Evolutionary conservation across 2,329 filamentous ascomycete genomes (phyloP), one percentile per base, ranked within the genome.

Genomic region (Beauveria varroae): DNA sequence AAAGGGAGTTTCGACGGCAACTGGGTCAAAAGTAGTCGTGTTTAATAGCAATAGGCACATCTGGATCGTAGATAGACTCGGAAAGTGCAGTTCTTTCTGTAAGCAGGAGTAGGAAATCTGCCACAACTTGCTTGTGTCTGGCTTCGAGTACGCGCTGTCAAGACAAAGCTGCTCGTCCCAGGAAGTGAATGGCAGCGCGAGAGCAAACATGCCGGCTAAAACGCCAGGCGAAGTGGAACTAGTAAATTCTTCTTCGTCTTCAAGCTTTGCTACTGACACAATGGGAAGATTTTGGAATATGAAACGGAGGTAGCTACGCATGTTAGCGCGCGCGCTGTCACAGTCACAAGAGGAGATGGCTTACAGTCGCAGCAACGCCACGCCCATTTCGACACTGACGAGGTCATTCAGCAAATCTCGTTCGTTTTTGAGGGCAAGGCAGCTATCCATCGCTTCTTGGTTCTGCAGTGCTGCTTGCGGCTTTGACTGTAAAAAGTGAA

Each of bases 81-180:
- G 65, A 20, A 67, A 66, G 12, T 66, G 65, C n/a, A 66, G 22
- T 37, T 65, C 63, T 28, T 60, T 64, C 37, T 67, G 65, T 8
- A 67, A 49, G n/a, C 62, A 65, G 7, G 60, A 63, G 24, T 65
- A 64, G 0, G 65, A 57, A 41, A 67, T 64, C 34, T 65, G 58
- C 66, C 66, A 67, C 0, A 67, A 62, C 18, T 56, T 53, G 14
- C 61, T 63, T 1, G 57, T 16, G 24, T 60, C 63, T 16, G 65
- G 66, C 54, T 64, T 64, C 3, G 66, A 61, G 53, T 67, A 67
- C 2, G 66, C 66, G 22, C 62, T 65, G 18, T 60, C 53, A 5
- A 67, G 62, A 44, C 65, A 67, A 9, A 66, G 62, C 9, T 60
- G 40, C 20, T 66, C 65, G 53, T 66, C 65, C 64, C 64, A 66